A percentile compares a stretch with the other conserved stretches of the same genome.
These are phyloP conservation scores for Didymella keratinophila DNA, from an alignment of 2,329 filamentous ascomycete species.

Conservation along the genomic window DNA sequence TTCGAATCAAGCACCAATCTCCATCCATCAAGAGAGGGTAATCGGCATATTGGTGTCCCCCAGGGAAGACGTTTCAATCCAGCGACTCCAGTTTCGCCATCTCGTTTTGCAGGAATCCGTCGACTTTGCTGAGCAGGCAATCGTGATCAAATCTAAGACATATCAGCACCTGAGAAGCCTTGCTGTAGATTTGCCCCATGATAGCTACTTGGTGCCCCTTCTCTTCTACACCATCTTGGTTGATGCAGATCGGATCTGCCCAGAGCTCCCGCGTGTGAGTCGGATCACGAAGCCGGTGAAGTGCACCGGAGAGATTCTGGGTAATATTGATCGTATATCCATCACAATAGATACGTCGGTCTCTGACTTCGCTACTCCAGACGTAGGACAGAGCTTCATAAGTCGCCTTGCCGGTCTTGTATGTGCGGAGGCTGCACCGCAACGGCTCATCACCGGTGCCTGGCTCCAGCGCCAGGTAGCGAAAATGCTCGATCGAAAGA, in stretches of 20 bases:
- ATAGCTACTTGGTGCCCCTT: not conserved
- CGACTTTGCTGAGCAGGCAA: not conserved
- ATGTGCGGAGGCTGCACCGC: not conserved
- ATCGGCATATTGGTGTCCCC: not conserved
- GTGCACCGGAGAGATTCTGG: not conserved
- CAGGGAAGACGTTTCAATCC: not conserved
- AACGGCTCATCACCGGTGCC: not conserved
- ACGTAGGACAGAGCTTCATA: not conserved
- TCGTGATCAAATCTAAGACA: not conserved
- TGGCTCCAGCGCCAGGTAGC: not conserved
- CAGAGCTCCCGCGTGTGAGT: not conserved
- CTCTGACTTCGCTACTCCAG: not conserved
- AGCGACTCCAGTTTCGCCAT: not conserved
- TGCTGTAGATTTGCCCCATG: not conserved
- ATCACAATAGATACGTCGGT: not conserved
- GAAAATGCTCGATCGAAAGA: not conserved
- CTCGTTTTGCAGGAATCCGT: not conserved
- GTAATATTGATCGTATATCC: not conserved
- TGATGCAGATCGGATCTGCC: slow-evolving; percentile 1
- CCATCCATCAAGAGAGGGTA: not conserved
- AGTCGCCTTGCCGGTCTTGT: not conserved
- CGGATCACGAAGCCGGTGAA: not conserved
- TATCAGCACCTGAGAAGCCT: not conserved
- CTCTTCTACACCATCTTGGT: not conserved
- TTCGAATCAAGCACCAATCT: not conserved